phyloP scores from a whole-genome alignment of 257 asterid genomes.

The Henckelia pumila region DNA sequence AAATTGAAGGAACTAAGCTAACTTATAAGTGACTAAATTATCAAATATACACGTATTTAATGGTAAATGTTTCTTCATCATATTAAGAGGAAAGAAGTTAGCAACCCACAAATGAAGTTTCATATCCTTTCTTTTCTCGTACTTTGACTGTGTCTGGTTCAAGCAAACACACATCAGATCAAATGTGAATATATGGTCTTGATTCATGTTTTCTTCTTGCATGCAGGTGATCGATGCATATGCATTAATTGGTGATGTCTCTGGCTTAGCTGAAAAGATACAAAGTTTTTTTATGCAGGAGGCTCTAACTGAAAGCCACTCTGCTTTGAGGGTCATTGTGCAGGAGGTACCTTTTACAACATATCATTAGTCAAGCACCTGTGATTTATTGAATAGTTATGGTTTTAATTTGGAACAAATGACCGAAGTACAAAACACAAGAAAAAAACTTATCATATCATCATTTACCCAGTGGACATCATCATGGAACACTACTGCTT shows the following conservation, averaged over 20 bases:
- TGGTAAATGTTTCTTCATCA: slow-evolving; percentile 13
- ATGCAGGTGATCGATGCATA: slow-evolving; percentile 92
- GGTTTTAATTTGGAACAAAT: slow-evolving; percentile 17
- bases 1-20: too few relatives aligned
- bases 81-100: not conserved
- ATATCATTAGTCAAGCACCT: not conserved
- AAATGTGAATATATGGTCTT: slow-evolving; percentile 16
- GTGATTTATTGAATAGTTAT: not conserved
- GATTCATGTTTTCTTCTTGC: slow-evolving; percentile 21
- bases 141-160: slow-evolving; percentile 21
- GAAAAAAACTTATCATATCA: slow-evolving; percentile 10
- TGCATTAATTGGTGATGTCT: slow-evolving; percentile 93
- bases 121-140: slow-evolving; percentile 11
- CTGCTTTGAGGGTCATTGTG: slow-evolving; percentile 71
- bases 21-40: too few relatives aligned
- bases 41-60: too few relatives aligned
- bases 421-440: slow-evolving; percentile 1
- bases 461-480: slow-evolving; percentile 15
- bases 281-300: slow-evolving; percentile 99
- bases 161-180: slow-evolving; percentile 12
- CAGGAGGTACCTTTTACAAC: slow-evolving; percentile 56
- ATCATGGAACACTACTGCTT: slow-evolving; percentile 8
- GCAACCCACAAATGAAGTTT: slow-evolving; percentile 10
- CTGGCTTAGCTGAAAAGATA: slow-evolving; percentile 95
- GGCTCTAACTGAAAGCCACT: slow-evolving; percentile 90